phyloP scores from a whole-genome alignment of 2,329 filamentous ascomycete genomes.

The Ustilaginoidea virens region DNA sequence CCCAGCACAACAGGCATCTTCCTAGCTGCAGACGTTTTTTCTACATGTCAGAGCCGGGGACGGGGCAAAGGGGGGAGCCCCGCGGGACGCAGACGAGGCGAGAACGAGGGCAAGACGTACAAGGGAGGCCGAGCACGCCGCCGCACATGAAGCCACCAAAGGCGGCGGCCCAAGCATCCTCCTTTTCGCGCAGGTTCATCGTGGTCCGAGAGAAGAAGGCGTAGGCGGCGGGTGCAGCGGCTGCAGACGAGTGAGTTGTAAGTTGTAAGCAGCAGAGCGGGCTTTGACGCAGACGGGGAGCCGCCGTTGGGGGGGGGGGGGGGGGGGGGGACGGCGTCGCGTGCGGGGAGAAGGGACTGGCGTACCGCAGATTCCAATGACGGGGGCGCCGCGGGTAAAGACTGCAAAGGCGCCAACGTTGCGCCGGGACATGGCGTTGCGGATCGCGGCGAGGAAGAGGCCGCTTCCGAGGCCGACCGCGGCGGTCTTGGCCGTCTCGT shows the following conservation, averaged over 20 bases:
- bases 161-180: slow-evolving; percentile 62
- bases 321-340: too few relatives aligned
- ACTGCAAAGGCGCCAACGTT: slow-evolving; percentile 72
- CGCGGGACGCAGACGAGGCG: too few relatives aligned
- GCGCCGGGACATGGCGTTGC: slow-evolving; percentile 72
- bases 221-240: slow-evolving; percentile 49
- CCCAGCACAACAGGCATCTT: slow-evolving; percentile 58
- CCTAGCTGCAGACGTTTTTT: slow-evolving; percentile 19
- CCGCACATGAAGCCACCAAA: slow-evolving; percentile 67
- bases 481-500: slow-evolving; percentile 47
- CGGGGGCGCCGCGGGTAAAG: slow-evolving; percentile 63
- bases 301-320: too few relatives aligned
- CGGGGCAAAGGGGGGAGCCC: too few relatives aligned
- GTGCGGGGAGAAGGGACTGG: too few relatives aligned
- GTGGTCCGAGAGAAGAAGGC: slow-evolving; percentile 61
- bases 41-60: too few relatives aligned
- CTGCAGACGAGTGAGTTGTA: slow-evolving; percentile 27
- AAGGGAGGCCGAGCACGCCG: slow-evolving; percentile 52
- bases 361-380: slow-evolving; percentile 38
- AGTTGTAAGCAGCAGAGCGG: too few relatives aligned
- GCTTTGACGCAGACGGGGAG: too few relatives aligned
- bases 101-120: slow-evolving; percentile 31
- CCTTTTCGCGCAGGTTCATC: slow-evolving; percentile 73
- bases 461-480: slow-evolving; percentile 52
- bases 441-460: slow-evolving; percentile 58